These are phyloP conservation scores for Periconia digitata DNA, from an alignment of 2,329 filamentous ascomycete genomes.

Conservation along the genomic window DNA sequence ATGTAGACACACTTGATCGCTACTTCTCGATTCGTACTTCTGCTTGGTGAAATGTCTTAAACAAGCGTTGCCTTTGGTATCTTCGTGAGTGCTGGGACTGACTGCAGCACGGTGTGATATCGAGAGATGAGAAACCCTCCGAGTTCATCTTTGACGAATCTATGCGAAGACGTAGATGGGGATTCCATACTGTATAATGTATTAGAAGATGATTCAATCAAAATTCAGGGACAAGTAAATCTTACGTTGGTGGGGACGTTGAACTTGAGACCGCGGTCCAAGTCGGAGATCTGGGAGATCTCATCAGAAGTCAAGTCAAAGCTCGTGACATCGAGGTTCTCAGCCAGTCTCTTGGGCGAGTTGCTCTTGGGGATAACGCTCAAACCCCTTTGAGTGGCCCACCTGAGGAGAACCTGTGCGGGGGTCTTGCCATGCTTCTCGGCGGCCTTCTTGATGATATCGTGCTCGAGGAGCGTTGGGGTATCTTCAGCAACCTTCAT, in stretches of 20 bases:
- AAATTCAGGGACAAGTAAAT: slow-evolving; percentile 2
- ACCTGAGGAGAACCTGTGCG: slow-evolving; percentile 81
- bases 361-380: slow-evolving; percentile 44
- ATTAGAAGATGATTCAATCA: slow-evolving; percentile 15
- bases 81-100: slow-evolving; percentile 1
- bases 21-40: too few relatives aligned
- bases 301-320: slow-evolving; percentile 34
- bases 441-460: slow-evolving; percentile 69
- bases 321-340: slow-evolving; percentile 36
- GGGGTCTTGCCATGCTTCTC: slow-evolving; percentile 65
- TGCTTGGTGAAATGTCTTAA: neutral
- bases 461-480: slow-evolving; percentile 36
- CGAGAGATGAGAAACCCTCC: neutral
- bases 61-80: neutral
- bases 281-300: slow-evolving; percentile 30
- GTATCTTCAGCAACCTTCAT: slow-evolving; percentile 37
- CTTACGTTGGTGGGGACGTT: slow-evolving; percentile 40
- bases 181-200: slow-evolving; percentile 33
- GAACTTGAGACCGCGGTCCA: slow-evolving; percentile 37
- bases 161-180: slow-evolving; percentile 40
- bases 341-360: slow-evolving; percentile 28
- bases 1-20: too few relatives aligned
- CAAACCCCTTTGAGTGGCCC: slow-evolving; percentile 72
- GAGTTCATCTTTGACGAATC: slow-evolving; percentile 1
- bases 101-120: neutral